phyloP scores from a whole-genome alignment of 208 protist species.

The Tritrichomonas foetus region DNA sequence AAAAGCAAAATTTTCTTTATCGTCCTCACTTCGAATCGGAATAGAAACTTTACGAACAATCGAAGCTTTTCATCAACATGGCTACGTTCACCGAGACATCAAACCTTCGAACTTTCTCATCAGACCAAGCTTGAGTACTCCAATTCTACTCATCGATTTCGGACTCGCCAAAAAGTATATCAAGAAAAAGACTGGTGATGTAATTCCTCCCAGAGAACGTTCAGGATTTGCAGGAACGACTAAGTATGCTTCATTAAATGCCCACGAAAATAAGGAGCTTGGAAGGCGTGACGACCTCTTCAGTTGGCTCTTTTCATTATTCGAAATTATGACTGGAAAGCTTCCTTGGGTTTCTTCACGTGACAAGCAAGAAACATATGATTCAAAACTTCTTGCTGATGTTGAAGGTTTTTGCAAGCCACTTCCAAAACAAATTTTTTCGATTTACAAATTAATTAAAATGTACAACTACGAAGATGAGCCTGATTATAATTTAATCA shows the following conservation, averaged over 20 bases:
- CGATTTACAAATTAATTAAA: no score
- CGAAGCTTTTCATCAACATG: not conserved
- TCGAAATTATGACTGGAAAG: not conserved
- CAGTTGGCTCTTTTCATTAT: not conserved
- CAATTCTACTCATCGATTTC: not conserved
- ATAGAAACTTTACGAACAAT: not conserved
- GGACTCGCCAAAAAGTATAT: not conserved
- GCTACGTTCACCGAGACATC: not conserved
- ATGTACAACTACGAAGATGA: not conserved
- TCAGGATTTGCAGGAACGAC: not conserved
- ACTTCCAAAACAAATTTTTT: no score
- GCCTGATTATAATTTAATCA: not conserved
- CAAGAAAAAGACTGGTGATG: not conserved
- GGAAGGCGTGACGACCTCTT: not conserved
- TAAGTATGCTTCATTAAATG: slow-evolving; percentile 12
- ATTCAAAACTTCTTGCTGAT: not conserved
- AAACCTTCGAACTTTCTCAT: not conserved
- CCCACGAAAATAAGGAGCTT: not conserved
- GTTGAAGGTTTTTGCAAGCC: no score
- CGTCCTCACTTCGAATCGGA: not conserved
- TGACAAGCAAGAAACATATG: not conserved
- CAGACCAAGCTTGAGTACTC: not conserved
- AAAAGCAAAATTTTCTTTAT: not conserved
- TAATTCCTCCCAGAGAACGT: no score
- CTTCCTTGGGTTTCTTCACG: not conserved